Conservation (phyloP, 306 rosid genomes). For the Castanea mollissima region DNA sequence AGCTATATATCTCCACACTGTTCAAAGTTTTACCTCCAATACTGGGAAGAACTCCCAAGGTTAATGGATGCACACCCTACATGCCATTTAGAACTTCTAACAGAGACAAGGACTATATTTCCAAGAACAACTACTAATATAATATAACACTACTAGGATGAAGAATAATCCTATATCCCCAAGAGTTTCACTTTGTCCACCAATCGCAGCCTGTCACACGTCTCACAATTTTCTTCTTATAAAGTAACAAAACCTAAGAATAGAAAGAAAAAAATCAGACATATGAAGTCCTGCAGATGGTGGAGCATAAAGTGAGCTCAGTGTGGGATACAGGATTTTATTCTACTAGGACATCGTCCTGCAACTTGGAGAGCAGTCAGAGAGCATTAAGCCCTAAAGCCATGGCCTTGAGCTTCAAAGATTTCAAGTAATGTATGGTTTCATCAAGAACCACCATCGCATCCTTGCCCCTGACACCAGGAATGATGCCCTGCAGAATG, state of each 20-base stretch:
- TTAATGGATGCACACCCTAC: background rate
- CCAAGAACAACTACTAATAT: constrained; percentile 7
- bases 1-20: constrained; percentile 12
- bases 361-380: constrained; percentile 42
- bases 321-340: too few species aligned
- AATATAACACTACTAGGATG: background rate
- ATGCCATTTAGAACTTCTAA: constrained; percentile 11
- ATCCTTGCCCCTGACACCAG: constrained; percentile 69
- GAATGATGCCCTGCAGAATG: constrained; percentile 72
- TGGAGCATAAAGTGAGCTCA: too few species aligned
- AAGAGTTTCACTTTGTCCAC: too few species aligned
- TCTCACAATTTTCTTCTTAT: too few species aligned
- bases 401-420: constrained; percentile 59
- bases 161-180: too few species aligned
- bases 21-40: background rate
- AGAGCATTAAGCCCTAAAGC: constrained; percentile 53
- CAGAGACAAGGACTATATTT: constrained; percentile 13
- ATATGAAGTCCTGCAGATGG: too few species aligned
- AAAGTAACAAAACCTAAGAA: too few species aligned
- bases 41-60: background rate
- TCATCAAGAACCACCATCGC: constrained; percentile 75
- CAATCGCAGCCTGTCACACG: too few species aligned
- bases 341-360: background rate
- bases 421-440: constrained; percentile 75
- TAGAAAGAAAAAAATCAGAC: too few species aligned